Evolutionary conservation across 78 protist genomes (phyloP).

Genomic region (Pigoraptor vietnamica): DNA sequence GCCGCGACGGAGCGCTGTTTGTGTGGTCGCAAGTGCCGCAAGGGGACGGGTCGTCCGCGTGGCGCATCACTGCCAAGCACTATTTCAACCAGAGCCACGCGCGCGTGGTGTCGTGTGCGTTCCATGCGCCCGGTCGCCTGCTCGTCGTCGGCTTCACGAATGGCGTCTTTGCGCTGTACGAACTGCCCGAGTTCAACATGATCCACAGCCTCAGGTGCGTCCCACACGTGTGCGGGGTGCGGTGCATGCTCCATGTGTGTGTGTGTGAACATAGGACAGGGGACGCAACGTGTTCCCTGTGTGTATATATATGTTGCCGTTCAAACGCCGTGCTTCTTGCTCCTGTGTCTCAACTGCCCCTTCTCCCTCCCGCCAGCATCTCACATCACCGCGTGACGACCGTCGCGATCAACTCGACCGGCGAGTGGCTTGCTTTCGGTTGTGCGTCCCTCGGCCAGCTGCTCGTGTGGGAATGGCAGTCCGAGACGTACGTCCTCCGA

Average conservation of each 20-base stretch:
- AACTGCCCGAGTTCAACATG: slow-evolving; percentile 37
- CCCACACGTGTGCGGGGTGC: no score
- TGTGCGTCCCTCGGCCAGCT: slow-evolving; percentile 69
- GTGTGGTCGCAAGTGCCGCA: neutral
- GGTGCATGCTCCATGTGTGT: no score
- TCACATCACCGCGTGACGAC: slow-evolving; percentile 33
- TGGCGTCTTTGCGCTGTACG: slow-evolving; percentile 80
- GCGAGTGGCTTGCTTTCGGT: slow-evolving; percentile 94
- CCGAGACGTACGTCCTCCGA: slow-evolving; percentile 75
- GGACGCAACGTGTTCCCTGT: no score
- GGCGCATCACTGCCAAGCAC: neutral
- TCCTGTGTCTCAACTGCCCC: neutral
- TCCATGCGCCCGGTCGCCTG: slow-evolving; percentile 25
- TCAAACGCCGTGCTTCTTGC: neutral
- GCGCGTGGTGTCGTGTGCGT: slow-evolving; percentile 14
- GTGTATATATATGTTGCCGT: neutral
- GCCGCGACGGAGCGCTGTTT: neutral
- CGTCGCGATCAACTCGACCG: slow-evolving; percentile 59
- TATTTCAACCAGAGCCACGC: slow-evolving; percentile 19
- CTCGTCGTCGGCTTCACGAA: slow-evolving; percentile 66
- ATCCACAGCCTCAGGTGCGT: slow-evolving; percentile 54
- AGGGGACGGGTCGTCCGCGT: neutral
- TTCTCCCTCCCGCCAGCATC: neutral
- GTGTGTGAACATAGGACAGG: no score
- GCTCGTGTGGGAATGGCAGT: slow-evolving; percentile 94